Base-by-base conservation (phyloP, 23 red algal genomes). In the Gracilaria domingensis region DNA sequence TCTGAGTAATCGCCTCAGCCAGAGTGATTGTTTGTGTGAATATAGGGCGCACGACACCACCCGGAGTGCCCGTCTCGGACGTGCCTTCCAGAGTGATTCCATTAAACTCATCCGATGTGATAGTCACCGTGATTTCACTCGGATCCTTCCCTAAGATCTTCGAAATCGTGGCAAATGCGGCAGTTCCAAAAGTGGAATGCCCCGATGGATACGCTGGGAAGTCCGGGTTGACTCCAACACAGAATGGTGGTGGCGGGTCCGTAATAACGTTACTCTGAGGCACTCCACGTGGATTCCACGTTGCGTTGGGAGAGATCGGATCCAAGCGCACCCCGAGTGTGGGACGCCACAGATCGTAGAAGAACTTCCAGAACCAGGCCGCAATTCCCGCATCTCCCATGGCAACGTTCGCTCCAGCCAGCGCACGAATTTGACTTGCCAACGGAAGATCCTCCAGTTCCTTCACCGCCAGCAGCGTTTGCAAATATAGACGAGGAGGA, bases 321-420 rank as follows among this genome's bases (percentile, higher is more conserved):
- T 81, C 77, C 23, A 9, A 14, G 20, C 77, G 77, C 20, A 81
- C 55, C 0, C 77, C 77, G 33, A 81, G 34, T 9, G 55, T 58
- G 0, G 77, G 77, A 11, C 77, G 49, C 77, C 77, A 81, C 77
- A 81, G 23, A 33, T 81, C 77, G 35, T 81, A 81, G 20, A 58
- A 53, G 77, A 81, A 81, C 16, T 81, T 81, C 77, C 77, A 81
- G 32, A 81, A 81, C 77, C 77, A 81, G 2, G 77, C 77, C 77
- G 77, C 77, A 33, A 81, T 81, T 51, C 77, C 77, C 6, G 77
- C 77, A 28, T 81, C 77, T 35, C 29, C 77, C 77, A 81, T 81
- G 20, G 77, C 77, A 24, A 53, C 16, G 77, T 81, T 81, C 14
- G 50, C 77, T 1, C 38, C 77, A 7, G 77, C 44, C 29, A 81